A percentile compares a stretch with the other conserved stretches of the same genome.
phyloP scores from a whole-genome alignment of 805 yeast species.

The Ogataea neopini region DNA sequence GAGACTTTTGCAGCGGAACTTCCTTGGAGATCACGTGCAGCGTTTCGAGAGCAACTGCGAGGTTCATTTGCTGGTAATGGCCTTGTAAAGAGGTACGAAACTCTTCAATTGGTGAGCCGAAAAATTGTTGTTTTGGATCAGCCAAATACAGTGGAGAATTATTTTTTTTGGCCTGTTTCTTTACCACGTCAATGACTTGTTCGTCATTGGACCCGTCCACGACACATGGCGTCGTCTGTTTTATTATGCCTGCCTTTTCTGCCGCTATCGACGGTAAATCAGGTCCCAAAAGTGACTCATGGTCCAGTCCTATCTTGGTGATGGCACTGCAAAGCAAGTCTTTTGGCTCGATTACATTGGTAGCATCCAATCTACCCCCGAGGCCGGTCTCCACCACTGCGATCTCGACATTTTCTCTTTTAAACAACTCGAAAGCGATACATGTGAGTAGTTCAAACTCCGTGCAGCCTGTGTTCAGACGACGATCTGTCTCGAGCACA shows the following conservation, averaged over 20 bases:
- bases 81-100: slow-evolving; percentile 63
- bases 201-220: slow-evolving; percentile 67
- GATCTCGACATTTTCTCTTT: slow-evolving; percentile 55
- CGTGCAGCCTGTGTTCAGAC: slow-evolving; percentile 61
- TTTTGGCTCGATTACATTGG: slow-evolving; percentile 60
- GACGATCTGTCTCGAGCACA: slow-evolving; percentile 34
- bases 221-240: slow-evolving; percentile 58
- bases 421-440: slow-evolving; percentile 78
- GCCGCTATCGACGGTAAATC: slow-evolving; percentile 64
- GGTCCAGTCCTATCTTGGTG: slow-evolving; percentile 86
- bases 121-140: slow-evolving; percentile 6
- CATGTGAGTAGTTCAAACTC: slow-evolving; percentile 89
- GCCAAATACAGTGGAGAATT: slow-evolving; percentile 33
- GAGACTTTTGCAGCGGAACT: slow-evolving; percentile 25
- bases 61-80: slow-evolving; percentile 67
- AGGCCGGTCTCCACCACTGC: slow-evolving; percentile 94
- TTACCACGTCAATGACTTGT: slow-evolving; percentile 50
- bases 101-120: slow-evolving; percentile 14
- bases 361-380: slow-evolving; percentile 89
- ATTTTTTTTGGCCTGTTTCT: slow-evolving; percentile 35
- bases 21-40: slow-evolving; percentile 39
- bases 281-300: slow-evolving; percentile 72
- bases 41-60: slow-evolving; percentile 65
- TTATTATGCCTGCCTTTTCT: slow-evolving; percentile 88
- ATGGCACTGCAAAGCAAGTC: slow-evolving; percentile 65